Conservation (phyloP, 78 protist species). For the slime mould (Dictyostelium discoideum) region DNA sequence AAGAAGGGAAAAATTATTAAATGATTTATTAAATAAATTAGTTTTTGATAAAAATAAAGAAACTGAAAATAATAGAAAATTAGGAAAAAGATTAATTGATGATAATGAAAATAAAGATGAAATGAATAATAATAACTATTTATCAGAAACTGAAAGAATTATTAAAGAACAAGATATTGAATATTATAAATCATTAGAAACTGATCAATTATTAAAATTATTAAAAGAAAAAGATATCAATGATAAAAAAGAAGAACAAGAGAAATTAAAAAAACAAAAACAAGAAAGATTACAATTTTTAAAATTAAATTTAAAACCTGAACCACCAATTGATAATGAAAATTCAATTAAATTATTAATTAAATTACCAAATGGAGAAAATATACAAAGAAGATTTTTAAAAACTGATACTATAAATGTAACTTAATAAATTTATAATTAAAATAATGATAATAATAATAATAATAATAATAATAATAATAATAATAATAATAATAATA, state of each 20-base stretch:
- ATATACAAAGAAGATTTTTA: neutral
- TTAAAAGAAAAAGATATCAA: neutral
- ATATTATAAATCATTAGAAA: neutral
- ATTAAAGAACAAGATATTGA: conserved; percentile 21
- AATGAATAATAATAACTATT: neutral
- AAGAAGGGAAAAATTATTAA: neutral
- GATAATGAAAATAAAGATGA: neutral
- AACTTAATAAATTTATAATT: neutral
- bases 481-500: neutral
- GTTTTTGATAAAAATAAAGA: neutral
- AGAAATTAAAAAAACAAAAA: conserved; percentile 5
- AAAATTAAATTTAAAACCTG: neutral
- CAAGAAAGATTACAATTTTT: neutral
- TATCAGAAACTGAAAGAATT: conserved; percentile 1
- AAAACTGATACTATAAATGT: neutral
- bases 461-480: neutral
- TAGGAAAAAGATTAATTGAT: neutral
- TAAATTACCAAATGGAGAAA: conserved; percentile 12
- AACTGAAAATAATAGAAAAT: neutral
- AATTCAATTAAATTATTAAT: neutral
- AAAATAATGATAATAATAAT: neutral
- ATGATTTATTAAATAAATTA: neutral
- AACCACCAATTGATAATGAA: neutral
- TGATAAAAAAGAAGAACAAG: neutral
- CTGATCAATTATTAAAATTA: neutral